Conservation (phyloP, 2,329 filamentous ascomycete genomes). For the Chrysoporthe deuterocubensis region DNA sequence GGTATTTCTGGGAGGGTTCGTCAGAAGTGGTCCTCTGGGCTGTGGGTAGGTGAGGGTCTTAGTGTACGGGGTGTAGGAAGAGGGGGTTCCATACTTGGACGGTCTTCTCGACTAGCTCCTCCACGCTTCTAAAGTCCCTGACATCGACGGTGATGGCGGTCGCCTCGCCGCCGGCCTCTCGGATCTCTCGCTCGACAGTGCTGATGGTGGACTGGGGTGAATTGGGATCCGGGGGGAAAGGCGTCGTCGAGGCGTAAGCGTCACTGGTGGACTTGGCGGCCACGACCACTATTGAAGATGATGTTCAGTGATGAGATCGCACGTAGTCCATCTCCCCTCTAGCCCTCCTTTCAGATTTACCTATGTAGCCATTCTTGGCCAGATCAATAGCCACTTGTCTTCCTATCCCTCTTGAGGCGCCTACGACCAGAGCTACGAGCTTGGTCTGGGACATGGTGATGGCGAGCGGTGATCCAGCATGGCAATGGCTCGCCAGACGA, state of each 20-base stretch:
- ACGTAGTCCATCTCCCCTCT: background rate
- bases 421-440: conserved; percentile 72
- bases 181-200: conserved; percentile 78
- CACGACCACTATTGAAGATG: conserved; percentile 64
- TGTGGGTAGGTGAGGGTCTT: background rate
- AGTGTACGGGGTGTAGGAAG: background rate
- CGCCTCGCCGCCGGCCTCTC: conserved; percentile 64
- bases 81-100: conserved; percentile 43
- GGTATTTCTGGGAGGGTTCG: conserved; percentile 50
- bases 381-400: conserved; percentile 80
- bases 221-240: conserved; percentile 79
- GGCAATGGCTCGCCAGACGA: background rate
- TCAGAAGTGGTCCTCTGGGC: background rate
- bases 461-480: conserved; percentile 22
- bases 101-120: conserved; percentile 62
- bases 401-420: conserved; percentile 80
- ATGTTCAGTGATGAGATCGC: background rate
- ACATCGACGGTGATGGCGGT: conserved; percentile 73
- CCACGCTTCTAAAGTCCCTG: conserved; percentile 64
- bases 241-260: conserved; percentile 50
- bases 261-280: conserved; percentile 76
- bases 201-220: conserved; percentile 76
- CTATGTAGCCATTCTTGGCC: conserved; percentile 70
- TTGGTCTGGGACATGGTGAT: conserved; percentile 35
- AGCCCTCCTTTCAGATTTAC: conserved; percentile 45